Percentiles rank a stretch among this genome's conserved stretches.
phyloP scores from a whole-genome alignment of 768 basidiomycete species.

The Terana coerulea region DNA sequence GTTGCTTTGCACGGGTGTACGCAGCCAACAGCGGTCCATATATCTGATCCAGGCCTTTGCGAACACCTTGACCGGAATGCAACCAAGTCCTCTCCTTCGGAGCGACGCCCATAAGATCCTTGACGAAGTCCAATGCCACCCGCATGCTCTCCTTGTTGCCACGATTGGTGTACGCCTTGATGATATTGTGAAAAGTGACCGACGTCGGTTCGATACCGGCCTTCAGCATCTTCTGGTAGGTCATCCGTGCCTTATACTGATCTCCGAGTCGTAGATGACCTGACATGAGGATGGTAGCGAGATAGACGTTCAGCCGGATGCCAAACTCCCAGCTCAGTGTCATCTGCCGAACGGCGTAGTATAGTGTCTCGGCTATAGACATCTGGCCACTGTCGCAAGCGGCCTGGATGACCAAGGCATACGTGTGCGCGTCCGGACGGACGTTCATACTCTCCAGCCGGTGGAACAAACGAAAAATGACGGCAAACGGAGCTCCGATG shows the following conservation, averaged over 20 bases:
- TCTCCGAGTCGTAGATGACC: constrained; percentile 61
- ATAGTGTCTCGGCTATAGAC: constrained; percentile 61
- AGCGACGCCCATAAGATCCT: constrained; percentile 39
- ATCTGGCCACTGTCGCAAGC: constrained; percentile 73
- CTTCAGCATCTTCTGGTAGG: constrained; percentile 69
- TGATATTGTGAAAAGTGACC: constrained; percentile 63
- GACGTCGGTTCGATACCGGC: constrained; percentile 66
- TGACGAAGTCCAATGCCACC: constrained; percentile 66
- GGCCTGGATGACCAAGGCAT: constrained; percentile 72
- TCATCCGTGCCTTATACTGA: constrained; percentile 48
- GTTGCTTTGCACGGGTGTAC: constrained; percentile 40
- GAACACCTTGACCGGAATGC: constrained; percentile 33
- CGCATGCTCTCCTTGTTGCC: constrained; percentile 45
- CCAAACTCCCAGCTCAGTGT: constrained; percentile 39
- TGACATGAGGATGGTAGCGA: constrained; percentile 72
- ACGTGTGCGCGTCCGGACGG: constrained; percentile 60
- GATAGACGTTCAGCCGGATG: constrained; percentile 49
- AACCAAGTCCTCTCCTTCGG: constrained; percentile 36
- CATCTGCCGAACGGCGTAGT: constrained; percentile 49
- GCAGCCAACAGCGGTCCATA: constrained; percentile 59
- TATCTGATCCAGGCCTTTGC: constrained; percentile 47
- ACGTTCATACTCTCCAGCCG: constrained; percentile 46
- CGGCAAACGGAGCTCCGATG: constrained; percentile 69
- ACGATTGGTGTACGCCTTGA: constrained; percentile 56
- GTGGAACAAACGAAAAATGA: constrained; percentile 60